phyloP scores from a whole-genome alignment of 352 stramenopile genomes.

The Phytopythium sindhum region DNA sequence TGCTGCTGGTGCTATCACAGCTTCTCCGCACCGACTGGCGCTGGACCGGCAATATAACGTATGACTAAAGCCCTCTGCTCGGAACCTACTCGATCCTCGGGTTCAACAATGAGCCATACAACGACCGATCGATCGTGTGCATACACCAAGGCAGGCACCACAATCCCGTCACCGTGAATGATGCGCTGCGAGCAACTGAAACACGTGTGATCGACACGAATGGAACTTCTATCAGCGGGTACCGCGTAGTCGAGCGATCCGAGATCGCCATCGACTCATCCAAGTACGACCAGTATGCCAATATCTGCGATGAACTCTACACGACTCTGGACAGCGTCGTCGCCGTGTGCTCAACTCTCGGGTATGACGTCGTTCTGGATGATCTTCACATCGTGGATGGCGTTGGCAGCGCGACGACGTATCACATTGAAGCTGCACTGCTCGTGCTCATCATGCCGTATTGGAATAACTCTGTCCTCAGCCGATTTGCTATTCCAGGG shows the following conservation, averaged over 20 bases:
- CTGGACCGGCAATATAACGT: not conserved
- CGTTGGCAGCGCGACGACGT: not conserved
- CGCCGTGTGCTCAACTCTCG: slow-evolving; percentile 1
- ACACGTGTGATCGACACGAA: not conserved
- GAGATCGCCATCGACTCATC: not conserved
- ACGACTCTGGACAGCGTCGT: not conserved
- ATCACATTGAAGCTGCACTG: not conserved
- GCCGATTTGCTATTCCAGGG: not conserved
- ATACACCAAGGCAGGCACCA: slow-evolving; percentile 4
- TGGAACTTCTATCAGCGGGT: not conserved
- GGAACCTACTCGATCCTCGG: slow-evolving; percentile 1
- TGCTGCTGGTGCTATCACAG: slow-evolving; percentile 1
- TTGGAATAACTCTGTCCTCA: not conserved
- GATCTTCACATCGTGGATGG: slow-evolving; percentile 2
- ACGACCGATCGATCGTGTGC: slow-evolving; percentile 15
- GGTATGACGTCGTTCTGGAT: slow-evolving; percentile 4
- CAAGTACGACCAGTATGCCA: not conserved
- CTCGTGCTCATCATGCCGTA: slow-evolving; percentile 2
- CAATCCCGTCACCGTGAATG: slow-evolving; percentile 3
- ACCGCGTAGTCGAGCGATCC: slow-evolving; percentile 2
- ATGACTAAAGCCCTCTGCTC: not conserved
- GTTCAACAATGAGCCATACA: slow-evolving; percentile 14
- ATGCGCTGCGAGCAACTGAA: not conserved
- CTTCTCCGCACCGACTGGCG: slow-evolving; percentile 5
- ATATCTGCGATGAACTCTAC: slow-evolving; percentile 3